A percentile compares a stretch with the other conserved stretches of the same genome.
These are phyloP conservation scores for Choanephora cucurbitarum DNA, from an alignment of 371 early-diverging fungal species.

Conservation along the genomic window DNA sequence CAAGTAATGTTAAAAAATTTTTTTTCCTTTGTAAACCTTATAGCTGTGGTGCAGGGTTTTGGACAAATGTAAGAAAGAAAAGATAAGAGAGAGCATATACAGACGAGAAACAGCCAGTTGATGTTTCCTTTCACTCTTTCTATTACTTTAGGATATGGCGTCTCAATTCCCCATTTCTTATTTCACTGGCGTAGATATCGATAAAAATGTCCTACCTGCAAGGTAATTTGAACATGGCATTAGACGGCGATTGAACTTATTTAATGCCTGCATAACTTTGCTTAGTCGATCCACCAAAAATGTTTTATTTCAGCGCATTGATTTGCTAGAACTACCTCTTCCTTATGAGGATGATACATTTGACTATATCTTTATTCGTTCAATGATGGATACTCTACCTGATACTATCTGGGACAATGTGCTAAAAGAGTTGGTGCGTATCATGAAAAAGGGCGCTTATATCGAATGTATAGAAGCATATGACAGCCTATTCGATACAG, in stretches of 20 bases:
- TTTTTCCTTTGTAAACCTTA: not conserved
- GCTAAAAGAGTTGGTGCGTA: slow-evolving; percentile 36
- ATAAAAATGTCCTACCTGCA: slow-evolving; percentile 39
- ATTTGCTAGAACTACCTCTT: slow-evolving; percentile 39
- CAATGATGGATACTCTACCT: slow-evolving; percentile 42
- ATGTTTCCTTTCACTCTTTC: not conserved
- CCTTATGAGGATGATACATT: slow-evolving; percentile 45
- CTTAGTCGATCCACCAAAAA: slow-evolving; percentile 24
- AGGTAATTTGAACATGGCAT: too few species aligned
- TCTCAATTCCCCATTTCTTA: slow-evolving; percentile 38
- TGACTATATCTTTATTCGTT: slow-evolving; percentile 47
- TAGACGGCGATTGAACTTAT: too few species aligned
- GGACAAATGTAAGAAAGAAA: slow-evolving; percentile 38
- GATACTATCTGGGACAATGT: slow-evolving; percentile 44
- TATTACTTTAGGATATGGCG: slow-evolving; percentile 40
- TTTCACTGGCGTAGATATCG: slow-evolving; percentile 47
- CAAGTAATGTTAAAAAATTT: not conserved
- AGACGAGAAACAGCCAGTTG: not conserved
- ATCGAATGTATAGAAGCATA: slow-evolving; percentile 51
- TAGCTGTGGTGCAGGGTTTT: slow-evolving; percentile 48
- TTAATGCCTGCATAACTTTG: not conserved
- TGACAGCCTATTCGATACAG: slow-evolving; percentile 44
- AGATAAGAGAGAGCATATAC: too few species aligned
- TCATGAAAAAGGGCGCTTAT: slow-evolving; percentile 51
- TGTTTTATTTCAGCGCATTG: slow-evolving; percentile 35